Evolutionary conservation across 1,284 basidiomycete genomes (phyloP).

Genomic region (Trichosporon ovoides): DNA sequence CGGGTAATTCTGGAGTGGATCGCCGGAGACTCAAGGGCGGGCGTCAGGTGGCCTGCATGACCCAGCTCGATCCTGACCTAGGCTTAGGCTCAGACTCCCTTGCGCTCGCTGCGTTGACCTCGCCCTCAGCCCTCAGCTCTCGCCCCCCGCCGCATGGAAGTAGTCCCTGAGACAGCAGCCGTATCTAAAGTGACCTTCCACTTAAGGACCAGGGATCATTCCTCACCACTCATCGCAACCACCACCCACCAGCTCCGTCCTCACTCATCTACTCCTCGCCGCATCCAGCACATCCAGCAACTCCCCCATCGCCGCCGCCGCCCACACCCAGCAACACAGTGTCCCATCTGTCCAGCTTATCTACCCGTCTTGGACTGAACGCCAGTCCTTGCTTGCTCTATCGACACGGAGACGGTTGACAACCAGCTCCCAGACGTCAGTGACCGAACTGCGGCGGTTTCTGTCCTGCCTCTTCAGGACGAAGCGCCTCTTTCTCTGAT

Average conservation of each 20-base stretch:
- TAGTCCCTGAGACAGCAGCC: background rate
- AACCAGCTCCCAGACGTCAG: too few species aligned
- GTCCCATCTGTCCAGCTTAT: background rate
- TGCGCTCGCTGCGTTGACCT: too few species aligned
- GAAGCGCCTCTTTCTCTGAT: constrained; percentile 3
- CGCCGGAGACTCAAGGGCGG: background rate
- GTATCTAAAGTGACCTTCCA: constrained; percentile 4
- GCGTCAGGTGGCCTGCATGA: too few species aligned
- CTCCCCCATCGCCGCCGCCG: background rate
- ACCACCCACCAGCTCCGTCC: background rate
- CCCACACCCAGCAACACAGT: background rate
- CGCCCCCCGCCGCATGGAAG: too few species aligned
- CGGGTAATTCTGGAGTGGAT: background rate
- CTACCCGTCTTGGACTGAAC: background rate
- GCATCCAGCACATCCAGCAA: background rate
- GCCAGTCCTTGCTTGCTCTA: too few species aligned
- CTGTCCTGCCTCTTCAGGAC: background rate
- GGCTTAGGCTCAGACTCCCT: too few species aligned
- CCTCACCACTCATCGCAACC: background rate
- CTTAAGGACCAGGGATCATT: background rate
- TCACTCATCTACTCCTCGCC: background rate
- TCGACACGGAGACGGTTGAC: too few species aligned
- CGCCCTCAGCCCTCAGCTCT: too few species aligned
- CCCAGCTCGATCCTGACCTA: too few species aligned
- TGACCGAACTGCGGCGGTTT: too few species aligned